Evolutionary conservation across 352 stramenopile genomes (phyloP), one percentile per base, ranked within the genome.

Genomic region (Globisporangium parvum): DNA sequence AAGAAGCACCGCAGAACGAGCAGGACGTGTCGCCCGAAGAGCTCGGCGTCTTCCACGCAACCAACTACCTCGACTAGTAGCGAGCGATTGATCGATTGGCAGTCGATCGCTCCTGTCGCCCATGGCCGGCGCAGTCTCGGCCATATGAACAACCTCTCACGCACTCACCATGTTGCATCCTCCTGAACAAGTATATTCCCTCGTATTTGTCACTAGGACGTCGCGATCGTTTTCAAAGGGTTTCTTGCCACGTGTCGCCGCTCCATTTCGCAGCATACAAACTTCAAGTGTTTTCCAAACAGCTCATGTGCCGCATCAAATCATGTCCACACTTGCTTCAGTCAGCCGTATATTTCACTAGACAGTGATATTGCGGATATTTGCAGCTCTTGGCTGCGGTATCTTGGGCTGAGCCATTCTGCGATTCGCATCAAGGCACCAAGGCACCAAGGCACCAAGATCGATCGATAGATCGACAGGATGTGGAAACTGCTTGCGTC

Each of bases 21-120:
- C 64, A 71, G 58, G 73, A 86, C 41, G 68, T 85, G 64, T 88
- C 80, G 47, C 78, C 84, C 18, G 80, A 91, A 63, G 85, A 94
- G 64, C 80, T 94, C 28, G 82, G 82, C 47, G 85, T 94, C 48
- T 73, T 81, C 49, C 85, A 93, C 59, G 80, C 77, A 47, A 91
- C 80, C 63, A 86, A 85, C 39, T 94, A 94, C 72, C 69, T 84
- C 46, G 81, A 94, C 60, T 88, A 88, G 73, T 20, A 21, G 40
- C 18, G 28, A 28, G 21, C 40, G 52, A 51, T 33, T 35, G 52
- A 51, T 45, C 52, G n/a, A 44, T 23, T 45, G 41, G 42, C 50
- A 58, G 21, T 51, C 52, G 42, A 41, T 49, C 51, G 35, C 21
- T 14, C 39, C 18, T n/a, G 39, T 44, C 39, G 39, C 39, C 39